Evolutionary conservation across 2,329 filamentous ascomycete genomes (phyloP), one percentile per base, ranked within the genome.

Genomic region (Metarhizium anisopliae): DNA sequence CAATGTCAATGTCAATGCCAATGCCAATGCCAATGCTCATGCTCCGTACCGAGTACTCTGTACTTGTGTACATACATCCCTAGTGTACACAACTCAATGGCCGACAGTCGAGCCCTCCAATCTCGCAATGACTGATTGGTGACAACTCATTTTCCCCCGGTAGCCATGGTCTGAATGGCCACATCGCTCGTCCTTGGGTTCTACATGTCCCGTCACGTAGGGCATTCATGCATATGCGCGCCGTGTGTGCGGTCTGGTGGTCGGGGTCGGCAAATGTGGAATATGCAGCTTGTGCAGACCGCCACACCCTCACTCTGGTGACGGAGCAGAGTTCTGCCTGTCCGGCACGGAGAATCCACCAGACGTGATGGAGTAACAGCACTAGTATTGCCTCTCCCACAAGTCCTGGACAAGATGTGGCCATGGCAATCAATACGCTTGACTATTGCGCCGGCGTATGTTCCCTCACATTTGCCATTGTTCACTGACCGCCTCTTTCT

Each of bases 401-500:
- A 25, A 20, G 25, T 25, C 3, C 25, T 25, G 25, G 25, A 25
- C 25, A 25, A 25, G 25, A 1, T 25, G 25, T 25, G 25, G 25
- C 25, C 25, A 25, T 25, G 25, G 25, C 25, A 25, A 25, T 25
- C 25, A 4, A 25, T 25, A 25, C 25, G 4, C 25, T 25, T 25
- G 25, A 25, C 4, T 25, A 25, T 25, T 25, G 25, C 25, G 25
- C 25, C 25, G 25, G 25, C 25, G 25, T 25, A 20, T 20, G 25
- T 14, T 42, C 40, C 14, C 40, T 16, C 13, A 42, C 40, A 2
- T 16, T 2, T 45, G 5, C 10, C 7, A 5, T 45, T 11, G 42
- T 8, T 59, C 62, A 40, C 65, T 59, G 6, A 63, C 62, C 18
- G 64, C 61, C 56, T 72, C 68, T 54, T 67, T 66, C 60, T 65